Evolutionary conservation across 2,329 filamentous ascomycete species (phyloP).

Genomic region (Colletotrichum magnum): DNA sequence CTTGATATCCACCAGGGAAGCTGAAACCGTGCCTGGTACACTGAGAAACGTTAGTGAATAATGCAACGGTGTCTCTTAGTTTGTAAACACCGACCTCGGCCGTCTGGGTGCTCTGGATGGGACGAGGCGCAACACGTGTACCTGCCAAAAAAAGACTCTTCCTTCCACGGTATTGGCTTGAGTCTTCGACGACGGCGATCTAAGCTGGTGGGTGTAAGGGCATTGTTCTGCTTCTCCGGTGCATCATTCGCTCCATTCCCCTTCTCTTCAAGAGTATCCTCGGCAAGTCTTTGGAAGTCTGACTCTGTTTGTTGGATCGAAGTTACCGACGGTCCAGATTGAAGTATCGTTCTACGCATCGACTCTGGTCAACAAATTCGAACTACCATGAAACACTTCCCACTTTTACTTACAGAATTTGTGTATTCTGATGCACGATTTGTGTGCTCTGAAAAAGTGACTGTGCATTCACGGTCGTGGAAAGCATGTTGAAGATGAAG

Average conservation of each 20-base stretch:
- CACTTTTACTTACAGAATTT: background rate
- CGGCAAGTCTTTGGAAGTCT: accelerated
- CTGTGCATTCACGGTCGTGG: background rate
- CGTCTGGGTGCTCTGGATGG: background rate
- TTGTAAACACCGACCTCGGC: no score
- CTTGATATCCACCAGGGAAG: constrained; percentile 20
- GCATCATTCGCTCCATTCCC: no score
- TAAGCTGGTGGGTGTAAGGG: background rate
- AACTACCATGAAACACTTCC: background rate
- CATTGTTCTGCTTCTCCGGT: no score
- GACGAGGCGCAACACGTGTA: background rate
- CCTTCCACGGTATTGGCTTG: background rate
- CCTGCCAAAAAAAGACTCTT: background rate
- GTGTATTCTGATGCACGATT: background rate
- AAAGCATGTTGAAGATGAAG: background rate
- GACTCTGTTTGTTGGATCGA: background rate
- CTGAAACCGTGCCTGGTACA: constrained; percentile 6
- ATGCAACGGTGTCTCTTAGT: background rate
- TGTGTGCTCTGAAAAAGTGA: background rate
- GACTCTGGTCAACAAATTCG: background rate
- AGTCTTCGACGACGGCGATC: background rate
- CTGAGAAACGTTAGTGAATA: background rate
- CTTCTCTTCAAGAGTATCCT: background rate
- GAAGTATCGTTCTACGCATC: background rate
- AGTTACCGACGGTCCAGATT: background rate